These are phyloP conservation scores for Silene vulgaris DNA, from an alignment of 179 eudicot genomes.

Conservation along the genomic window DNA sequence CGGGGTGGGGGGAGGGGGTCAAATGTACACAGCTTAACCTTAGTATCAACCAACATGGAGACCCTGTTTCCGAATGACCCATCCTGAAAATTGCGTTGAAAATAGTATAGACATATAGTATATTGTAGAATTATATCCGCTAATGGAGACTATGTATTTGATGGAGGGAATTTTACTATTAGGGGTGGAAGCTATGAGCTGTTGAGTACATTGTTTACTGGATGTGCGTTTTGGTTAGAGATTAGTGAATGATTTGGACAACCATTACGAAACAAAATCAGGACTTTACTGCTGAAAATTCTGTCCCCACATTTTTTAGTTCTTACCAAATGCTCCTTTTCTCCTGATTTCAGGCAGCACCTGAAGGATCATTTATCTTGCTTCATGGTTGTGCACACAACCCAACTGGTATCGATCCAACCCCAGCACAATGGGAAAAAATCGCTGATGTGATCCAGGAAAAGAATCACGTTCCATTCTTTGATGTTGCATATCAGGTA, in stretches of 20 bases:
- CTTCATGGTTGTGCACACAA: conserved; percentile 99
- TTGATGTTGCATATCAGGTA: conserved; percentile 99
- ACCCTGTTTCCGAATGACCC: too few species aligned
- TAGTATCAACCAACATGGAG: too few species aligned
- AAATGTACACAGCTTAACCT: too few species aligned
- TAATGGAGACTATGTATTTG: too few species aligned
- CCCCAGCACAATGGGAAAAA: conserved; percentile 79
- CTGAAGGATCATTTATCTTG: conserved; percentile 84
- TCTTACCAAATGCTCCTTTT: conserved; percentile 12
- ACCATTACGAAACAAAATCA: background rate
- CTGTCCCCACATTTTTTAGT: background rate
- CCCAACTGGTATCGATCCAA: conserved; percentile 97
- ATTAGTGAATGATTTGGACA: background rate
- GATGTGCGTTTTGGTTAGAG: background rate
- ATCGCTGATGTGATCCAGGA: conserved; percentile 87
- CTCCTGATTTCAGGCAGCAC: conserved; percentile 65
- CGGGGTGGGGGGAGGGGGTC: too few species aligned
- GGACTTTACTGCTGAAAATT: background rate
- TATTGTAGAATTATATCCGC: too few species aligned
- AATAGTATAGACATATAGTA: too few species aligned
- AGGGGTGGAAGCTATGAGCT: too few species aligned
- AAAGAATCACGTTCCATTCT: conserved; percentile 83
- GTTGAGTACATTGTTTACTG: background rate
- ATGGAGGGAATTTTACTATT: too few species aligned
- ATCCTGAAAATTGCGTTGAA: too few species aligned